phyloP scores from a whole-genome alignment of 306 rosid species.

The Mucuna pruriens region DNA sequence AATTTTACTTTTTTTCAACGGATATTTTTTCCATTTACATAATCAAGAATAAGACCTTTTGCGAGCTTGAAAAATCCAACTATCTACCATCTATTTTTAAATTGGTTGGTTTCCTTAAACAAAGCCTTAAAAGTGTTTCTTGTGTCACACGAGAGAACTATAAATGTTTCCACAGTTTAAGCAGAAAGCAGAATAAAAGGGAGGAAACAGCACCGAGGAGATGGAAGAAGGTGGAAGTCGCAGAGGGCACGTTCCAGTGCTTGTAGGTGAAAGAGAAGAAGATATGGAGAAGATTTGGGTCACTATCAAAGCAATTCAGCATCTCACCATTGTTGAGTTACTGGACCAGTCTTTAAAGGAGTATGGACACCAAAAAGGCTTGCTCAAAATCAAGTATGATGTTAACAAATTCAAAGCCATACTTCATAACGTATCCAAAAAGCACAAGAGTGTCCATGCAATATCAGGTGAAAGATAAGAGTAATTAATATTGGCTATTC shows the following conservation, averaged over 20 bases:
- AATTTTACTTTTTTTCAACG: too few relatives aligned
- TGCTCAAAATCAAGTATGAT: conserved; percentile 41
- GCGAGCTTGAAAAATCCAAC: too few relatives aligned
- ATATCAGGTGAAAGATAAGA: too few relatives aligned
- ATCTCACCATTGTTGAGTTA: conserved; percentile 47
- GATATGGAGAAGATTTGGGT: conserved; percentile 45
- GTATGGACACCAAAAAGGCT: conserved; percentile 46
- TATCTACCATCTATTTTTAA: too few relatives aligned
- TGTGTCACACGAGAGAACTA: neutral
- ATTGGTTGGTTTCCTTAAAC: too few relatives aligned
- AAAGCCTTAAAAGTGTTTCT: neutral
- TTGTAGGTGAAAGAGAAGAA: conserved; percentile 39
- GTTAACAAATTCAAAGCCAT: conserved; percentile 29
- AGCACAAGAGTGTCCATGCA: neutral
- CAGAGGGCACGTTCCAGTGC: conserved; percentile 52
- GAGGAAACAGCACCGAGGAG: neutral
- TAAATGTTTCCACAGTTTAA: neutral
- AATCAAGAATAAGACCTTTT: too few relatives aligned
- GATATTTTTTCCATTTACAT: too few relatives aligned
- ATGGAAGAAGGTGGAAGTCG: conserved; percentile 7
- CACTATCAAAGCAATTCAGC: conserved; percentile 44
- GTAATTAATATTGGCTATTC: too few relatives aligned
- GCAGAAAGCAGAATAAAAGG: neutral
- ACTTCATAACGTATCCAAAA: conserved; percentile 27
- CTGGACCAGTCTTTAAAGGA: conserved; percentile 38